These are phyloP conservation scores for Penicillium ucsense DNA, from an alignment of 495 filamentous ascomycete species.

Conservation along the genomic window DNA sequence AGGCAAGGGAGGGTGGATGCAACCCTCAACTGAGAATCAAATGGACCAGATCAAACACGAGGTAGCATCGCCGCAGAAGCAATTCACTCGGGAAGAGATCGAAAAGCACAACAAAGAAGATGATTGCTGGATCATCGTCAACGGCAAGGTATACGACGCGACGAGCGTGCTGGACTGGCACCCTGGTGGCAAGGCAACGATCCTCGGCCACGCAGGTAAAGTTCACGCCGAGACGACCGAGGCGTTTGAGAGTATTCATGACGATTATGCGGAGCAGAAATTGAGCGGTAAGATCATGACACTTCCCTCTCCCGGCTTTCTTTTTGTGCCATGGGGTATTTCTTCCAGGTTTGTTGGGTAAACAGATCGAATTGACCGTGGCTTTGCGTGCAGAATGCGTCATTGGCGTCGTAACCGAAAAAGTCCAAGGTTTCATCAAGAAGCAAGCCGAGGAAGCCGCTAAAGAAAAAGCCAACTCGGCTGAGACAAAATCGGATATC, in stretches of 20 bases:
- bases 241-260: not conserved
- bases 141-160: conserved; percentile 79
- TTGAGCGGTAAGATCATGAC: not conserved
- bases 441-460: not conserved
- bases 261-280: not conserved
- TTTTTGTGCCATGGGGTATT: too few relatives aligned
- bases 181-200: conserved; percentile 18
- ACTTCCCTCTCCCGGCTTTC: too few relatives aligned
- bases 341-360: too few relatives aligned
- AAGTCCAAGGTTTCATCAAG: not conserved
- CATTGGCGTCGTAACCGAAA: not conserved
- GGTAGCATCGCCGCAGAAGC: not conserved
- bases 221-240: not conserved
- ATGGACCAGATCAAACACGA: not conserved
- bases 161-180: conserved; percentile 30
- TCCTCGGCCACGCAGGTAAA: not conserved
- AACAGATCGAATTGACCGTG: not conserved
- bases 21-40: not conserved
- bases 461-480: not conserved
- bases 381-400: not conserved
- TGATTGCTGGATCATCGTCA: conserved; percentile 76
- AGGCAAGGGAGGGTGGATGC: not conserved
- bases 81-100: not conserved
- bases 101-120: conserved; percentile 48
- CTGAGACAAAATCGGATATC: not conserved